phyloP scores from a whole-genome alignment of 352 stramenopile genomes.

The Globisporangium heterothallicum region DNA sequence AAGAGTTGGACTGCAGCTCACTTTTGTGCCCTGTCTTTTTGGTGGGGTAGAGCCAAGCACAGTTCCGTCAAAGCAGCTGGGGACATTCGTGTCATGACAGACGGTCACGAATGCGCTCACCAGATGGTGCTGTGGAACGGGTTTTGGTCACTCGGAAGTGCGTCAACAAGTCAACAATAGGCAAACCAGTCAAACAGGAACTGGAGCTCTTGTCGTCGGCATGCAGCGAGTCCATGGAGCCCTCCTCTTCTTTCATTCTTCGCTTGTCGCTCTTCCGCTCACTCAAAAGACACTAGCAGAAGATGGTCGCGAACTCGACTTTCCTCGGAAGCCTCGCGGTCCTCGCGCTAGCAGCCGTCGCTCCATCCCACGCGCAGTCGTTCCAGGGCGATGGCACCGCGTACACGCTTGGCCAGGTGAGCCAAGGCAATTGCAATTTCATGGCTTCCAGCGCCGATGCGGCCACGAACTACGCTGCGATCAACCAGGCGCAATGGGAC shows the following conservation, averaged over 20 bases:
- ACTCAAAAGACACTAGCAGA: background rate
- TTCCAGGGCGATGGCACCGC: constrained; percentile 37
- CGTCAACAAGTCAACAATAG: background rate
- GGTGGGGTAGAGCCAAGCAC: too few species aligned
- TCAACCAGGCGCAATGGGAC: constrained; percentile 48
- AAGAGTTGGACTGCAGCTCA: too few species aligned
- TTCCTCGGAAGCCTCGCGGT: background rate
- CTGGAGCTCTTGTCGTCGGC: background rate
- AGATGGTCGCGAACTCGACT: constrained; percentile 2
- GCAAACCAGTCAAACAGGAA: background rate
- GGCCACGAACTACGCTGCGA: constrained; percentile 35
- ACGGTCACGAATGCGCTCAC: background rate
- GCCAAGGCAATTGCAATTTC: constrained; percentile 47
- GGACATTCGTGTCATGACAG: background rate
- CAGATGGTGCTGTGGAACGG: background rate
- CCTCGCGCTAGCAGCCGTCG: background rate
- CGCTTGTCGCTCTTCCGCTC: background rate
- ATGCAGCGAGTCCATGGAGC: background rate
- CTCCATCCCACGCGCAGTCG: constrained; percentile 4
- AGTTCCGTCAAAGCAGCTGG: background rate
- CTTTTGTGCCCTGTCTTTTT: too few species aligned
- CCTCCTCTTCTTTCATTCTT: background rate
- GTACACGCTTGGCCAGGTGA: constrained; percentile 31
- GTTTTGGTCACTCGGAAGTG: background rate
- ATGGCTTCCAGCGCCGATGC: constrained; percentile 29